Evolutionary conservation across 306 rosid species (phyloP).

Genomic region (Vigna unguiculata): DNA sequence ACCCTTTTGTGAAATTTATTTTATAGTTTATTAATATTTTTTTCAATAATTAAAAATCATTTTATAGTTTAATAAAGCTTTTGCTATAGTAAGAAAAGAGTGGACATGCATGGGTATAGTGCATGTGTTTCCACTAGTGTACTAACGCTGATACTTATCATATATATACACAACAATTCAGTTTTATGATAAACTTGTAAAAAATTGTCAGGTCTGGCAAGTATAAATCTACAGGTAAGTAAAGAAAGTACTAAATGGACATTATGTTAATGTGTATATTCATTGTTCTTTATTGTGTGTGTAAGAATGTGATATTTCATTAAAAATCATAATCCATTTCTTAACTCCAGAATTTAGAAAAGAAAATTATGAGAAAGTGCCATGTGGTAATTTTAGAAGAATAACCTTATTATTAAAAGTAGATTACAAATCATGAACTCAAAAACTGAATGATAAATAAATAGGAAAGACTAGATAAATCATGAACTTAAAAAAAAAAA

Average conservation of each 20-base stretch:
- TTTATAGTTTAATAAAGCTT: no score
- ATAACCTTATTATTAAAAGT: background rate
- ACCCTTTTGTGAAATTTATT: no score
- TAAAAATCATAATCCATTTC: background rate
- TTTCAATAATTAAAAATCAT: no score
- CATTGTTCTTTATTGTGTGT: background rate
- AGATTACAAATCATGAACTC: constrained; percentile 17
- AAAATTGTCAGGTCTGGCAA: background rate
- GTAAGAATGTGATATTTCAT: background rate
- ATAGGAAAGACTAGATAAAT: constrained; percentile 14
- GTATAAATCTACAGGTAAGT: background rate
- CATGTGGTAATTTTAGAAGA: background rate
- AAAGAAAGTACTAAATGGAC: background rate
- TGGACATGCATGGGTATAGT: no score
- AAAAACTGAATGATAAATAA: constrained; percentile 5
- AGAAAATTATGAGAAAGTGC: background rate
- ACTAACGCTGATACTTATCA: background rate
- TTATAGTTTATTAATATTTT: no score
- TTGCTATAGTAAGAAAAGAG: no score
- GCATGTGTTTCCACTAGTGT: no score
- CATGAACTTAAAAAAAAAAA: constrained; percentile 7
- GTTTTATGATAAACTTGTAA: background rate
- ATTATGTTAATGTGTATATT: background rate
- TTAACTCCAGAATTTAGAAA: background rate
- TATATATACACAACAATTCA: background rate